Conservation (phyloP, 495 filamentous ascomycete species). For the Jackrogersella multiformis region DNA sequence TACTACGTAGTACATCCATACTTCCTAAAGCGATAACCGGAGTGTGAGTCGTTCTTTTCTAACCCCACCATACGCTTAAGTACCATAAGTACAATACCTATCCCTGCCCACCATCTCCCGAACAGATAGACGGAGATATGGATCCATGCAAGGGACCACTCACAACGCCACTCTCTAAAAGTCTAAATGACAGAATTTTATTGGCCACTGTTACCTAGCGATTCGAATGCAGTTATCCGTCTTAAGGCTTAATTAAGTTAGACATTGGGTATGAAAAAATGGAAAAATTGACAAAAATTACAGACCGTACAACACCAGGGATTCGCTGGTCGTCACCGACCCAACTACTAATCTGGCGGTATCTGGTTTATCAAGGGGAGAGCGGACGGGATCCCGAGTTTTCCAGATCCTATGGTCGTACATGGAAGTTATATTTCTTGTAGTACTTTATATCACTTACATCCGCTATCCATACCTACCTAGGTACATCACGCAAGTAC, state of each 20-base stretch:
- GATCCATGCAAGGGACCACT: conserved; percentile 22
- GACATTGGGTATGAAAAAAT: not conserved
- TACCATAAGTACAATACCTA: no score
- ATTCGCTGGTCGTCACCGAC: conserved; percentile 61
- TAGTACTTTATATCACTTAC: not conserved
- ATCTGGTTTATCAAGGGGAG: conserved; percentile 53
- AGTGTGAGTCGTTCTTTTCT: conserved; percentile 10
- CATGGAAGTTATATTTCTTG: conserved; percentile 11
- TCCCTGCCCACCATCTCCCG: not conserved
- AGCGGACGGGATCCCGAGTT: conserved; percentile 61
- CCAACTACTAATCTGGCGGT: conserved; percentile 56
- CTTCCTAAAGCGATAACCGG: conserved; percentile 30
- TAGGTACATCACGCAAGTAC: no score
- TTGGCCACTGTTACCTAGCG: conserved; percentile 5
- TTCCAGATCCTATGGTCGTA: conserved; percentile 58
- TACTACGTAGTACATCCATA: not conserved
- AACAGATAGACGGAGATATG: not conserved
- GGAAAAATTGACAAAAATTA: conserved; percentile 14
- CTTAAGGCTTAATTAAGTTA: not conserved
- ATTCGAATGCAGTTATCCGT: conserved; percentile 4
- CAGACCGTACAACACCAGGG: conserved; percentile 54
- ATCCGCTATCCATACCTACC: not conserved
- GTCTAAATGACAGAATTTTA: conserved; percentile 6
- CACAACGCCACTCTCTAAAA: conserved; percentile 1
- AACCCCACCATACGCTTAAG: conserved; percentile 38